These are phyloP conservation scores for Saccharomycopsis schoenii DNA, from an alignment of 805 yeast genomes.

Conservation along the genomic window DNA sequence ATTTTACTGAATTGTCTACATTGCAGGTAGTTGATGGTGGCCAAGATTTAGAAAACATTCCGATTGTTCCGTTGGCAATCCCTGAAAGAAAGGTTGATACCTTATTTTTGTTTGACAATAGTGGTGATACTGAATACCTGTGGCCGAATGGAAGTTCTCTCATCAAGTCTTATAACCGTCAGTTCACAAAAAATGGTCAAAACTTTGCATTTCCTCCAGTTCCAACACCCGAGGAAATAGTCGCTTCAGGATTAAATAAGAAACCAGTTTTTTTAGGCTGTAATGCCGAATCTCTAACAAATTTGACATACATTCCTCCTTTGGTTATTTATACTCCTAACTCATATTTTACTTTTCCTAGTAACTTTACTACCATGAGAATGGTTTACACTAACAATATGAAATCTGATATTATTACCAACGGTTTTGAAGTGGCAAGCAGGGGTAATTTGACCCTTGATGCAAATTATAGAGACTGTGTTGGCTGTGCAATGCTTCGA, in stretches of 20 bases:
- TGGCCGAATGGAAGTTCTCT: conserved; percentile 68
- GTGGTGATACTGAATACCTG: conserved; percentile 44
- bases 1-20: conserved; percentile 32
- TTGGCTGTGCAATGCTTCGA: conserved; percentile 75
- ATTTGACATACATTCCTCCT: conserved; percentile 37
- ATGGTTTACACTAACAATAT: conserved; percentile 50
- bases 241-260: conserved; percentile 50
- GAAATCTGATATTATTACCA: conserved; percentile 48
- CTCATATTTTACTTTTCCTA: conserved; percentile 47
- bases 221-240: conserved; percentile 56
- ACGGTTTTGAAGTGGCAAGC: conserved; percentile 68
- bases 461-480: conserved; percentile 57
- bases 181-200: conserved; percentile 41
- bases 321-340: conserved; percentile 68
- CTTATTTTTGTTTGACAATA: conserved; percentile 53
- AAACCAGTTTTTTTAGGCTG: conserved; percentile 81
- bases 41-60: conserved; percentile 53
- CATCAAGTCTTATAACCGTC: conserved; percentile 46
- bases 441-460: conserved; percentile 60
- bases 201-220: conserved; percentile 70
- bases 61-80: conserved; percentile 50
- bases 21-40: conserved; percentile 63
- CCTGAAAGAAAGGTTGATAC: conserved; percentile 50
- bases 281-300: conserved; percentile 52
- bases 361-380: conserved; percentile 67